Evolutionary conservation across 495 filamentous ascomycete genomes (phyloP), one percentile per base, ranked within the genome.

Genomic region (Cercophora scortea): DNA sequence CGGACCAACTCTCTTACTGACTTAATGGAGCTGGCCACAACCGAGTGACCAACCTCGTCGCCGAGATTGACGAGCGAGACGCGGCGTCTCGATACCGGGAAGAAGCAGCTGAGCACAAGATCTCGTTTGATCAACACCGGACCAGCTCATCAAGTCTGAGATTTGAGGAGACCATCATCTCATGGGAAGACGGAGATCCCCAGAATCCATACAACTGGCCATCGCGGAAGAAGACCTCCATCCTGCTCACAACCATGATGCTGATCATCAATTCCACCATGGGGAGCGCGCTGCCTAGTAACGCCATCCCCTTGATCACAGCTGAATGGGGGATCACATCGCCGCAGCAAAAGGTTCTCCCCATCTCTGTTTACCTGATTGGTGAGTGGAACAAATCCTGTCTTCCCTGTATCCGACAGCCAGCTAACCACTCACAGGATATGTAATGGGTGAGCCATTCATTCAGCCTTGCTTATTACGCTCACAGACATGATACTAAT

Each of bases 201-300:
- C 74, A 73, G 42, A 79, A 81, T 54, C 79, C 79, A 2, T 74
- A 79, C 58, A 82, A 81, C 58, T 83, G 76, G 78, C 69, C 73
- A 2, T 33, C 79, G 74, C 54, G 55, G 42, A 81, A 74, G 61
- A 90, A 89, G 54, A 56, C 70, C 10, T 72, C 71, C 45, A 73
- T 86, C 12, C 60, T 86, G 3, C 47, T 78, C 12, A 72, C 76
- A 1, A 75, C 77, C 47, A 81, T 87, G 66, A 61, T 81, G 55
- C 70, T 80, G 32, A 86, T 90, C 42, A 63, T 88, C 61, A 90
- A 90, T 67, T 83, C 79, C 35, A 89, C 87, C n/a, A 78, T 90
- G 59, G 81, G 81, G 3, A 85, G 80, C 32, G 76, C 83, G 0
- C 67, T 91, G 13, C 83, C 86, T 2, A 80, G 80, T 51, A 84